phyloP scores from a whole-genome alignment of 176 grass and related monocot species.

The Avena sativa region DNA sequence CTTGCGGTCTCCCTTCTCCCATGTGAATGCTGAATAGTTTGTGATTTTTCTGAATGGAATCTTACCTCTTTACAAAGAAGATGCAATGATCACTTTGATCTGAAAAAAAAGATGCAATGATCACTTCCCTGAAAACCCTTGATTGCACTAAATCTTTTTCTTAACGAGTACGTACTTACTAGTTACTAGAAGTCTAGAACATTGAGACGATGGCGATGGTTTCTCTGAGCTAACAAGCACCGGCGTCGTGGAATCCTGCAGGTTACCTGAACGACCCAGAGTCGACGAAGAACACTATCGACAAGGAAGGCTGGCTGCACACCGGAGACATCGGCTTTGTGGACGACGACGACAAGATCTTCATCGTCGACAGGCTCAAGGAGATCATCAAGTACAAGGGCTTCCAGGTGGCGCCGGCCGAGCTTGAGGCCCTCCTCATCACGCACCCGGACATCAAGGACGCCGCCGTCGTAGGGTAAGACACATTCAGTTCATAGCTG shows the following conservation, averaged over 20 bases:
- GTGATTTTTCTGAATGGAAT: neutral
- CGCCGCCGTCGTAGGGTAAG: slow-evolving; percentile 88
- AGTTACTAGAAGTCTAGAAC: too few relatives aligned
- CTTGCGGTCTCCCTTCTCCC: neutral
- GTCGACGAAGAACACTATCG: slow-evolving; percentile 86
- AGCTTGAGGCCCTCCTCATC: slow-evolving; percentile 90
- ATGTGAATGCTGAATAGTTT: neutral
- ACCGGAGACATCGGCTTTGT: slow-evolving; percentile 90
- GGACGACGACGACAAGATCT: slow-evolving; percentile 90
- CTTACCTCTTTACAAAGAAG: neutral
- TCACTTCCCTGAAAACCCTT: neutral
- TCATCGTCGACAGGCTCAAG: slow-evolving; percentile 98
- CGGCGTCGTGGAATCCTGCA: neutral
- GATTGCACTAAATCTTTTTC: neutral
- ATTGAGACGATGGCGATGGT: neutral
- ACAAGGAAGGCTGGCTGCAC: slow-evolving; percentile 91
- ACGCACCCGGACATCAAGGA: slow-evolving; percentile 80
- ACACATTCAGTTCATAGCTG: neutral
- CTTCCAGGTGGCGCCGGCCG: slow-evolving; percentile 88
- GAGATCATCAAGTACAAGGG: slow-evolving; percentile 99
- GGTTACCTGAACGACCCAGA: slow-evolving; percentile 90
- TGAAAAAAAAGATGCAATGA: neutral
- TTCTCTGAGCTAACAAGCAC: neutral
- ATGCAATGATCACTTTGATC: too few relatives aligned
- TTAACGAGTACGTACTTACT: neutral